Conservation (phyloP, 2,329 filamentous ascomycete genomes). For the Trichoderma citrinoviride region DNA sequence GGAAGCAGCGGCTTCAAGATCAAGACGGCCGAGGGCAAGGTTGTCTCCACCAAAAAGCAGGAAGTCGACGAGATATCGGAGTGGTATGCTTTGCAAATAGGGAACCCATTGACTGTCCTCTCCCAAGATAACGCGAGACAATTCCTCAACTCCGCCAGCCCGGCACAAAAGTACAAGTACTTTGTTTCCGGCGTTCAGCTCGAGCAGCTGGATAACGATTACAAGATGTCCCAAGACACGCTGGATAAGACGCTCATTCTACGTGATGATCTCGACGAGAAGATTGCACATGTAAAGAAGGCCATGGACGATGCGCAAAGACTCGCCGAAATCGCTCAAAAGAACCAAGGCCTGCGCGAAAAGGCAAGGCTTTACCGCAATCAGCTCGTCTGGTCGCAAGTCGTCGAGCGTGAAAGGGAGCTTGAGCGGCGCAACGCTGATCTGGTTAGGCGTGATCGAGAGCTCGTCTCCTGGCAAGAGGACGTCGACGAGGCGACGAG, state of each 20-base stretch:
- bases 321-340: slow-evolving; percentile 63
- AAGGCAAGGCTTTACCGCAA: slow-evolving; percentile 58
- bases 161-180: slow-evolving; percentile 89
- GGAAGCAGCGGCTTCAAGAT: slow-evolving; percentile 83
- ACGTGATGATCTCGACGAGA: slow-evolving; percentile 37
- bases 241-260: slow-evolving; percentile 61
- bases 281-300: slow-evolving; percentile 38
- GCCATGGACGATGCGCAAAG: slow-evolving; percentile 58
- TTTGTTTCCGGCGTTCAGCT: slow-evolving; percentile 94
- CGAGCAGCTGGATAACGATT: slow-evolving; percentile 88
- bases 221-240: slow-evolving; percentile 75
- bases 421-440: slow-evolving; percentile 39
- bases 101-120: slow-evolving; percentile 93
- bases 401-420: slow-evolving; percentile 67
- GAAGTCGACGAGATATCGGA: slow-evolving; percentile 93
- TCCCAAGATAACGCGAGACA: slow-evolving; percentile 94
- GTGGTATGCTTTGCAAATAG: slow-evolving; percentile 88
- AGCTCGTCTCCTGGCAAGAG: slow-evolving; percentile 31
- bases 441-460: slow-evolving; percentile 28
- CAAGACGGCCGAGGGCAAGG: slow-evolving; percentile 66
- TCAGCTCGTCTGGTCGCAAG: slow-evolving; percentile 84
- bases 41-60: slow-evolving; percentile 77
- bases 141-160: slow-evolving; percentile 82
- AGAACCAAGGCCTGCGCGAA: slow-evolving; percentile 62
- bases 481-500: slow-evolving; percentile 45